phyloP scores from a whole-genome alignment of 306 rosid species.

The Ceratonia siliqua region DNA sequence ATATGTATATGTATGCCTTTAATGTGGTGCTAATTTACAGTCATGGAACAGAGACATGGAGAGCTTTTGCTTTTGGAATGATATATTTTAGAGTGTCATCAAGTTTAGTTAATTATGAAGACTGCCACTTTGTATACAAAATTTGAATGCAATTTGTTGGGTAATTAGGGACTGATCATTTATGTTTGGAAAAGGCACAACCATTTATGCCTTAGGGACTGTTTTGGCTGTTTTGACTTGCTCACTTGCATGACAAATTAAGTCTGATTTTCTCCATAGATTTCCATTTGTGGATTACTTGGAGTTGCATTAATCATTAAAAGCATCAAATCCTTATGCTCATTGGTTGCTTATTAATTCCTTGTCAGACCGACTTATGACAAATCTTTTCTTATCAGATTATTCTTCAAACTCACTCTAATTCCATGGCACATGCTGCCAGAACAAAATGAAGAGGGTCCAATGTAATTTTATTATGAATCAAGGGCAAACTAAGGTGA shows the following conservation, averaged over 20 bases:
- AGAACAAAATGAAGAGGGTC: background rate
- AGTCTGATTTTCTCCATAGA: background rate
- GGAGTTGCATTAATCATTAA: conserved; percentile 10
- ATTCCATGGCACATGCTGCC: background rate
- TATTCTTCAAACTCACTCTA: conserved; percentile 1
- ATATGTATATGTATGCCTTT: background rate
- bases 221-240: conserved; percentile 3
- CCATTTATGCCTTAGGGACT: conserved; percentile 1
- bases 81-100: conserved; percentile 1
- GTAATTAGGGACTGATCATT: conserved; percentile 18
- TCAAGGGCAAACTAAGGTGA: conserved; percentile 31
- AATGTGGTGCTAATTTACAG: conserved; percentile 12
- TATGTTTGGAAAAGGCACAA: conserved; percentile 34
- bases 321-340: background rate
- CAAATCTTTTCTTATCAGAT: conserved; percentile 14
- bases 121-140: conserved; percentile 21
- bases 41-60: conserved; percentile 7
- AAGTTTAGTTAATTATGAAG: conserved; percentile 30
- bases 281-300: conserved; percentile 1
- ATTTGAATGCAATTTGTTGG: conserved; percentile 24
- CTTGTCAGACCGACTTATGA: background rate
- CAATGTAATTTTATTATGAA: conserved; percentile 30
- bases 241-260: background rate
- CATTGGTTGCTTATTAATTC: conserved; percentile 9
- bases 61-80: conserved; percentile 22